Evolutionary conservation across 2,329 filamentous ascomycete species (phyloP).

Genomic region (Fusarium sp.): DNA sequence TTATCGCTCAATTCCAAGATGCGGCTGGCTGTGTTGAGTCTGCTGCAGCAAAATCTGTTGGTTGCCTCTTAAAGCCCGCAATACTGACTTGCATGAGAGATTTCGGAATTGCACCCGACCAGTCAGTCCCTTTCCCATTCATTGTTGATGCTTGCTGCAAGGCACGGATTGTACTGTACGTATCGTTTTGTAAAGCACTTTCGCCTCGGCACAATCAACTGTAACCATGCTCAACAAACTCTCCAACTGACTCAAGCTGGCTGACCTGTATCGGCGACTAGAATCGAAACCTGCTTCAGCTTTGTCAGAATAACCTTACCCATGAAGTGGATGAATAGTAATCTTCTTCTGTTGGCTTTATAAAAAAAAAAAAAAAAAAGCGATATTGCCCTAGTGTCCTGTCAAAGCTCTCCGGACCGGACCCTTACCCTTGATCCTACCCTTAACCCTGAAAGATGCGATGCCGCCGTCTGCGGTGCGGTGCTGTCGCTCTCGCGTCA

Average conservation of each 20-base stretch:
- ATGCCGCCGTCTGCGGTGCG: conserved; percentile 16
- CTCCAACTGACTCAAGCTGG: conserved; percentile 20
- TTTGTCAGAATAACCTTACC: conserved; percentile 7
- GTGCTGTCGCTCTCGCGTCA: conserved; percentile 27
- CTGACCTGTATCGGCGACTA: conserved; percentile 10
- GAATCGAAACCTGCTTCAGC: not conserved
- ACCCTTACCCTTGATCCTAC: conserved; percentile 14
- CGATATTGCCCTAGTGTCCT: conserved; percentile 16
- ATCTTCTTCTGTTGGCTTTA: conserved; percentile 21
- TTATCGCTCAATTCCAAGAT: conserved; percentile 32
- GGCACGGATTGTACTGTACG: conserved; percentile 32
- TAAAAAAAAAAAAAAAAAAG: conserved; percentile 7
- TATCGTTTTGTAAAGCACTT: not conserved
- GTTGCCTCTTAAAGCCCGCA: conserved; percentile 34
- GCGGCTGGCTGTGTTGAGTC: conserved; percentile 29
- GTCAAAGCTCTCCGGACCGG: conserved; percentile 5
- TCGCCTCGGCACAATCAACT: not conserved
- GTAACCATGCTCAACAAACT: not conserved
- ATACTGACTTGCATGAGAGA: conserved; percentile 40
- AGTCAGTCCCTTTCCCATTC: not conserved
- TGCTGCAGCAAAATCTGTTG: conserved; percentile 16
- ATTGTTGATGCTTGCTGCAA: conserved; percentile 35
- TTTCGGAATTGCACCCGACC: conserved; percentile 12
- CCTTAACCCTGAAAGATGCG: conserved; percentile 1
- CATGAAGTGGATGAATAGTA: conserved; percentile 19